Base-by-base conservation (phyloP, 2,329 filamentous ascomycete species). In the Fusarium subtropicale region DNA sequence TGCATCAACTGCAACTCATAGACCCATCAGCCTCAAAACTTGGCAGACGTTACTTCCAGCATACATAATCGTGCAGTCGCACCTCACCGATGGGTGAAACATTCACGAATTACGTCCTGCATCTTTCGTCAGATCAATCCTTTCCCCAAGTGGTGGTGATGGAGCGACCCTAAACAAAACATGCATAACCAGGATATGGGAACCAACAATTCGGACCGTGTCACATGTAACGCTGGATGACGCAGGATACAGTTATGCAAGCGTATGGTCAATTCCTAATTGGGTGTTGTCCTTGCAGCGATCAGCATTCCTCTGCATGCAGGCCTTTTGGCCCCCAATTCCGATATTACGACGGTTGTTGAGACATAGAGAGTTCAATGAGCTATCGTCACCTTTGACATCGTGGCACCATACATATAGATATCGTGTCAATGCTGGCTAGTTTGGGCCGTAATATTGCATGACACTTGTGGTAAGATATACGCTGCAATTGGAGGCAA, bases 301-400 rank as follows among this genome's bases (percentile, higher is more conserved):
- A 5, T 89, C 91, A 3, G 92, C 91, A 1, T 87, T 90, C 75
- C 80, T 52, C 71, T 82, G 64, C 75, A 34, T 41, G n/a, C 50
- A 48, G 15, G 9, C 12, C 15, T 72, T 74, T 42, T 31, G 26
- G 61, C 47, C 61, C 46, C 61, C 36, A 66, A 45, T 5, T 5
- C 16, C 4, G 30, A 26, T 33, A 41, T 50, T 36, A 18, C 10
- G 4, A 39, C 31, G 39, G 77, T 72, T 10, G 78, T 86, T 7
- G 82, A 51, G 78, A 82, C 4, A 85, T 88, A 12, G 24, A 30
- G 5, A 36, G 26, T 18, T 18, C 11, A 46, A 38, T 11, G 12
- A 1, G 28, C 38, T 55, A 24, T 4, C 94, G 94, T 75, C 82
- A 46, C 22, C 24, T 26, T 22, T 16, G 13, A 15, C 8, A 55